phyloP scores from a whole-genome alignment of 1,284 basidiomycete species.

The Gomphus bonarii region DNA sequence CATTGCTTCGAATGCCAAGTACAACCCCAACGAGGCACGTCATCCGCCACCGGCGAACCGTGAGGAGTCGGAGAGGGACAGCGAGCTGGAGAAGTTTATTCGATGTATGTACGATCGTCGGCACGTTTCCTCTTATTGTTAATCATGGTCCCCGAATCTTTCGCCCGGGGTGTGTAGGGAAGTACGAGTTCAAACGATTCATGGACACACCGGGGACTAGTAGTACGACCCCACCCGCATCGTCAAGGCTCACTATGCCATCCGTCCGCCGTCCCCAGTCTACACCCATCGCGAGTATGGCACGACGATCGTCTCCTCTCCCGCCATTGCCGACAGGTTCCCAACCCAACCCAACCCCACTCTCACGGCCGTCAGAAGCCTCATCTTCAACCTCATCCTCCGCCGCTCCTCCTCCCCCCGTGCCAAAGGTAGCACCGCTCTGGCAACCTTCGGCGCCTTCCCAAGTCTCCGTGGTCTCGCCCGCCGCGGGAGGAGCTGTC shows the following conservation, averaged over 20 bases:
- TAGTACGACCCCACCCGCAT: too few relatives aligned
- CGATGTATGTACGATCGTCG: slow-evolving; percentile 38
- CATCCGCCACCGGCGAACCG: slow-evolving; percentile 73
- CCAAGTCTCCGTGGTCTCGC: slow-evolving; percentile 12
- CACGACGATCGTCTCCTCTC: slow-evolving; percentile 11
- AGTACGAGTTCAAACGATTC: slow-evolving; percentile 66
- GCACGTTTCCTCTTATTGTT: neutral
- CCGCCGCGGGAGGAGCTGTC: too few relatives aligned
- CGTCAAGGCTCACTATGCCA: slow-evolving; percentile 12
- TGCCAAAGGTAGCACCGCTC: slow-evolving; percentile 13
- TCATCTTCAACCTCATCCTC: slow-evolving; percentile 7
- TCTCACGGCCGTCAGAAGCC: slow-evolving; percentile 31
- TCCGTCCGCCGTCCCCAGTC: slow-evolving; percentile 7
- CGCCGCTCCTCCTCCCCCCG: neutral
- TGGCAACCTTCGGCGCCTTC: slow-evolving; percentile 12
- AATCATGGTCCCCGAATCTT: neutral
- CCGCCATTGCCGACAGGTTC: slow-evolving; percentile 23
- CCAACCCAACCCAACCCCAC: slow-evolving; percentile 33
- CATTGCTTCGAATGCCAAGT: slow-evolving; percentile 59
- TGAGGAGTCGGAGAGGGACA: slow-evolving; percentile 69
- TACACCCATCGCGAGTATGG: neutral
- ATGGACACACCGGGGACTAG: slow-evolving; percentile 25
- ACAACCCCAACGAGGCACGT: slow-evolving; percentile 66
- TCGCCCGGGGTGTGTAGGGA: slow-evolving; percentile 32
- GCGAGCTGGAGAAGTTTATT: slow-evolving; percentile 78